A percentile compares a stretch with the other conserved stretches of the same genome.
These are phyloP conservation scores for Myriosclerotinia scirpicola DNA, from an alignment of 2,329 filamentous ascomycete genomes.

Conservation along the genomic window DNA sequence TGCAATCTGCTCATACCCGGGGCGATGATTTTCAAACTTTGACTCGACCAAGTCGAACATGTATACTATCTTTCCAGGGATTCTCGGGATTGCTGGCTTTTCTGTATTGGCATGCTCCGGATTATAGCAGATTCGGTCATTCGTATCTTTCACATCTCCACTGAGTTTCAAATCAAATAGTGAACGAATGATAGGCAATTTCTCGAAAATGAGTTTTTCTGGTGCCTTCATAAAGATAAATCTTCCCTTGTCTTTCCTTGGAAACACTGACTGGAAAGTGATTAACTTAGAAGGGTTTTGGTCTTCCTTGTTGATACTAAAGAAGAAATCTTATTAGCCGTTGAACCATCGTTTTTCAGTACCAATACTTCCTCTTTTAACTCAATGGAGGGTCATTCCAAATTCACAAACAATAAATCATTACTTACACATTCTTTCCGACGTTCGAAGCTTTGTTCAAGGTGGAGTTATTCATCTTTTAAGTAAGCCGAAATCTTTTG, in stretches of 20 bases:
- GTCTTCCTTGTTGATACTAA: background rate
- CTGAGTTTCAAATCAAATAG: background rate
- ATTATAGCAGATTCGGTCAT: background rate
- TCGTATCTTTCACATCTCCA: background rate
- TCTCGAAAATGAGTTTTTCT: background rate
- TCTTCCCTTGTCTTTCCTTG: background rate
- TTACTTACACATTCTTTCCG: background rate
- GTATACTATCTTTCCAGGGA: background rate
- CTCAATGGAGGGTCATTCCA: too few relatives aligned
- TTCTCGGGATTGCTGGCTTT: background rate
- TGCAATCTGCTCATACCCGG: background rate
- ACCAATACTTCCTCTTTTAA: background rate
- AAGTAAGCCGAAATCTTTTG: background rate
- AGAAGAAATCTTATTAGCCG: background rate
- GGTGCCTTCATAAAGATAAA: background rate
- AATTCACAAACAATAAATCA: rapidly evolving
- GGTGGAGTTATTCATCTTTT: background rate
- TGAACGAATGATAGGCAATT: background rate
- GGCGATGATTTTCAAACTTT: background rate
- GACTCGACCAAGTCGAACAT: background rate
- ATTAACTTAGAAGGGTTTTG: background rate
- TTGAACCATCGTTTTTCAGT: rapidly evolving
- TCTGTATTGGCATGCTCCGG: background rate
- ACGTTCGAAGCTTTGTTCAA: background rate
- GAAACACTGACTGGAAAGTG: background rate